Evolutionary conservation across 306 rosid species (phyloP), one percentile per base, ranked within the genome.

Genomic region (Fagus crenata): DNA sequence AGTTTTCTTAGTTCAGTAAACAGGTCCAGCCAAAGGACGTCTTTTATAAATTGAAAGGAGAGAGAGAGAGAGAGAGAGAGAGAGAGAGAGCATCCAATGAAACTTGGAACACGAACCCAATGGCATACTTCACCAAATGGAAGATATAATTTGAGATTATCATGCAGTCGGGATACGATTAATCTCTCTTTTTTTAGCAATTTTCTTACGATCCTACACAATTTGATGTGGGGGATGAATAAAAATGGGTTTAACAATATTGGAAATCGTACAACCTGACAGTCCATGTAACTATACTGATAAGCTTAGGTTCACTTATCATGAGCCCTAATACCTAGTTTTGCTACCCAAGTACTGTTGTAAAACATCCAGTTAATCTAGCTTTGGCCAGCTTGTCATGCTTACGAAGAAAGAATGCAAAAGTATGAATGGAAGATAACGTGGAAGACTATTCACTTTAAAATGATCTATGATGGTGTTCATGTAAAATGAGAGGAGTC

Each of bases 1-100:
- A 65, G 53, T 49, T 37, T 37, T 49, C 56, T 54, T 61, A 39
- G 11, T 70, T 46, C 9, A 46, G 41, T 6, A 31, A 69, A 49
- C 40, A 28, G 12, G 35, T 61, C 61, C 40, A 12, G n/a, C 41
- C 68, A 39, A 68, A 40, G 42, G 42, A 56, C 68, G 59, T 73
- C 77, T 40, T 75, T 55, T 67, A 42, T 37, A 71, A 15, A n/a
- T 31, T 31, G 22, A 22, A 71, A 46, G 49, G 67, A 7, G 74
- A 56, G 13, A 36, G 17, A 55, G 40, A 37, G 7, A 64, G 18
- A 71, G 42, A 41, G 63, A 33, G 46, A 17, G 68, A 35, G 46
- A 15, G 49, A 37, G 32, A 37, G 49, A 65, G 71, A 63, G 43
- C 36, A 36, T 35, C 37, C 41, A 3, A 67, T 17, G 49, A 40